Conservation (phyloP, 1,139 yeast genomes). For the Hemisphaericaspora lyxosophila region DNA sequence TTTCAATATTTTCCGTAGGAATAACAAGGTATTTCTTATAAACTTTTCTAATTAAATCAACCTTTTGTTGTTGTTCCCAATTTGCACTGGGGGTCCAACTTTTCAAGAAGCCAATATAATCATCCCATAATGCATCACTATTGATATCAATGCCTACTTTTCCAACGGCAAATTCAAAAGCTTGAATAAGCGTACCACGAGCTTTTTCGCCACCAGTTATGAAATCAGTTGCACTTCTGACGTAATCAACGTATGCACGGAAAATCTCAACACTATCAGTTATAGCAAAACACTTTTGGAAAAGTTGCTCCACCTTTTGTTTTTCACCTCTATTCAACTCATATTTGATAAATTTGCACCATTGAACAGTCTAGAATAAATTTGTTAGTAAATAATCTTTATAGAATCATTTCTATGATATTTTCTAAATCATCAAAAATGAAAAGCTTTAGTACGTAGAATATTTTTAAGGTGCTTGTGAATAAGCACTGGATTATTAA, state of each 20-base stretch:
- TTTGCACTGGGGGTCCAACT: conserved; percentile 76
- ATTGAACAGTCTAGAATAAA: conserved; percentile 49
- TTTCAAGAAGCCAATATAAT: conserved; percentile 76
- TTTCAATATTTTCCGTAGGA: conserved; percentile 75
- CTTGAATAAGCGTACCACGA: conserved; percentile 70
- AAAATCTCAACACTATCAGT: conserved; percentile 68
- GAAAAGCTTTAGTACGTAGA: neutral
- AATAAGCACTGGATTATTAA: neutral
- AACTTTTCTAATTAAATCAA: conserved; percentile 72
- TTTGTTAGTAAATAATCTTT: conserved; percentile 11
- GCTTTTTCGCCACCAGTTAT: conserved; percentile 86
- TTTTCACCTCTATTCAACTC: conserved; percentile 72
- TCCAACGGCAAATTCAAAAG: conserved; percentile 80
- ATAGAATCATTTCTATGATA: neutral
- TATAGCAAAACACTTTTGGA: conserved; percentile 58
- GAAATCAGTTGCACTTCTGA: conserved; percentile 74
- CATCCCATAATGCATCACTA: conserved; percentile 76
- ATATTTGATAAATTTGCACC: conserved; percentile 72
- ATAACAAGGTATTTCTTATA: conserved; percentile 67
- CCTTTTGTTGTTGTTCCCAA: conserved; percentile 86
- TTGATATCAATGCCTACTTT: conserved; percentile 77
- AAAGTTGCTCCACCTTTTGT: conserved; percentile 62
- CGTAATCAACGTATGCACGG: conserved; percentile 73
- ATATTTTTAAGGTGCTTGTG: neutral
- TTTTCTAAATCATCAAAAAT: neutral